Evolutionary conservation across 2,329 filamentous ascomycete genomes (phyloP).

Genomic region (Sordariomycetes sp.): DNA sequence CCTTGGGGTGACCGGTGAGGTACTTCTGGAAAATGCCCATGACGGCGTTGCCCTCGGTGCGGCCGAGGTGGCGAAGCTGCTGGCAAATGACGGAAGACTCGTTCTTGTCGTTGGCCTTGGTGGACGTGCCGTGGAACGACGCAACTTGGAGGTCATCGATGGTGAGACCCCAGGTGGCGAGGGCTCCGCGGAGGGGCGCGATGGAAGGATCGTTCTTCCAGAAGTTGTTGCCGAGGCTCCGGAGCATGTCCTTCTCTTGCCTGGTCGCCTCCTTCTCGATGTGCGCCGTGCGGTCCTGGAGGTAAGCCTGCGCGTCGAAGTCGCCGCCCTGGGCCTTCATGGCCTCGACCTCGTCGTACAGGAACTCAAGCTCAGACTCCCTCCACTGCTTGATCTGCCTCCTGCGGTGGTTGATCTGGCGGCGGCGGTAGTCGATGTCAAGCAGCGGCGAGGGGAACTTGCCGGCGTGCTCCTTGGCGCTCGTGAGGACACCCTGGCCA

Average conservation of each 20-base stretch:
- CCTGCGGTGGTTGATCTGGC: constrained; percentile 88
- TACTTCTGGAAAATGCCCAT: constrained; percentile 99
- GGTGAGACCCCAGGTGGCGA: constrained; percentile 96
- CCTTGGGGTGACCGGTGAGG: constrained; percentile 96
- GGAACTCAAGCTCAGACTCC: constrained; percentile 83
- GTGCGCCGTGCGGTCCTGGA: constrained; percentile 71
- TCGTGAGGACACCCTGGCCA: constrained; percentile 92
- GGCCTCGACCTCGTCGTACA: constrained; percentile 83
- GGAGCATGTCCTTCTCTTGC: constrained; percentile 86
- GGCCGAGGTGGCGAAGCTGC: constrained; percentile 87
- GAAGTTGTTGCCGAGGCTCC: constrained; percentile 94
- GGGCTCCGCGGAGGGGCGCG: constrained; percentile 85
- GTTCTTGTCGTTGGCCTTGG: constrained; percentile 98
- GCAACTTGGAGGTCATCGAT: constrained; percentile 91
- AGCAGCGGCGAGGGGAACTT: constrained; percentile 92
- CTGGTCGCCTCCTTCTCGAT: constrained; percentile 76
- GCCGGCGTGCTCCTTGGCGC: constrained; percentile 77
- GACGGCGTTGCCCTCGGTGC: constrained; percentile 91
- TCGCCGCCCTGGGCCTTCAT: constrained; percentile 67
- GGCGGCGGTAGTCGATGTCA: constrained; percentile 93
- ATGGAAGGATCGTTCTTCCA: constrained; percentile 94
- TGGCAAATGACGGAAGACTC: constrained; percentile 96
- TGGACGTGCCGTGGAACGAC: constrained; percentile 98
- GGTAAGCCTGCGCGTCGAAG: constrained; percentile 75
- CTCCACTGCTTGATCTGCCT: constrained; percentile 95